Evolutionary conservation across 2,329 filamentous ascomycete genomes (phyloP).

Genomic region (Neofusicoccum parvum): DNA sequence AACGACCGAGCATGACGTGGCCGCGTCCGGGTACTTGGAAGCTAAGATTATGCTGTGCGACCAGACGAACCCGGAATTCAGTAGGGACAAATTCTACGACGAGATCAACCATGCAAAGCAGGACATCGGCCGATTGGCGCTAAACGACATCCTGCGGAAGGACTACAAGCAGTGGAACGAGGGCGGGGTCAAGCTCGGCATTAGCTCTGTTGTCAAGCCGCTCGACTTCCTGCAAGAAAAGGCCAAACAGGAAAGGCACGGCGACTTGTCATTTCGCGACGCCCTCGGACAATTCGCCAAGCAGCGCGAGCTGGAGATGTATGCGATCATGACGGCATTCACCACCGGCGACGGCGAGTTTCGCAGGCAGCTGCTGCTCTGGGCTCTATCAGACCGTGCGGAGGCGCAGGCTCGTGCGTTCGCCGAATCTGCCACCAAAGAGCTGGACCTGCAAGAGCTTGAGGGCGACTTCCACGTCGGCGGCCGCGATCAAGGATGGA

Average conservation of each 20-base stretch:
- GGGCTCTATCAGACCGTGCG: conserved; percentile 58
- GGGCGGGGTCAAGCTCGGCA: conserved; percentile 60
- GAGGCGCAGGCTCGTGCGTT: conserved; percentile 59
- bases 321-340: conserved; percentile 70
- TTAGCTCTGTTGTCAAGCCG: conserved; percentile 66
- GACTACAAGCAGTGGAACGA: conserved; percentile 81
- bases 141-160: conserved; percentile 73
- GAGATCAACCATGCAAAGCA: conserved; percentile 67
- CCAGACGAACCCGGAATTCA: conserved; percentile 44
- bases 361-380: conserved; percentile 67
- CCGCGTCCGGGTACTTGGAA: conserved; percentile 63
- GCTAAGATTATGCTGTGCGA: conserved; percentile 48
- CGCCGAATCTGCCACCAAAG: conserved; percentile 45
- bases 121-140: conserved; percentile 61
- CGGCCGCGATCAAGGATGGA: conserved; percentile 46
- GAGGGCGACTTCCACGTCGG: conserved; percentile 42
- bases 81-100: conserved; percentile 59
- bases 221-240: conserved; percentile 62
- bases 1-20: conserved; percentile 63
- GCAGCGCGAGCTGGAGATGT: conserved; percentile 64
- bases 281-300: conserved; percentile 56
- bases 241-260: conserved; percentile 45
- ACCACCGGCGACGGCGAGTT: conserved; percentile 57
- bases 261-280: conserved; percentile 48
- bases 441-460: conserved; percentile 61